phyloP scores from a whole-genome alignment of 495 filamentous ascomycete species.

The Darksidea phi region DNA sequence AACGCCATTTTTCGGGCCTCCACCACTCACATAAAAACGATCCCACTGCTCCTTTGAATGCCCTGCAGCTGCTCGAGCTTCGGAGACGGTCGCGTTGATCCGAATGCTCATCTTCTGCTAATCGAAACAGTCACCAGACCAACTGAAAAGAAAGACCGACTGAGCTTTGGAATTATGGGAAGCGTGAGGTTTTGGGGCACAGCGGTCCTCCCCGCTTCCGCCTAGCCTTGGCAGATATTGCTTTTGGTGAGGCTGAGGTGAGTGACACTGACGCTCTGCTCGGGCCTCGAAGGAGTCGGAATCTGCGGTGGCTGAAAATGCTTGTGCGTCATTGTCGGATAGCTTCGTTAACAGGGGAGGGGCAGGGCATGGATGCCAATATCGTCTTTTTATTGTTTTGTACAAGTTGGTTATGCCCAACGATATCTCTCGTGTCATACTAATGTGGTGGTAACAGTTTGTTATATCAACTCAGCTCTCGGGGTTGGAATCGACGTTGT shows the following conservation, averaged over 20 bases:
- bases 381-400: conserved; percentile 10
- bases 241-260: conserved; percentile 34
- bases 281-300: conserved; percentile 32
- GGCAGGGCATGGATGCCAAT: conserved; percentile 18
- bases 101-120: conserved; percentile 24
- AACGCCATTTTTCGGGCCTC: background rate
- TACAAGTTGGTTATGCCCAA: conserved; percentile 13
- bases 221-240: conserved; percentile 32
- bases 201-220: conserved; percentile 30
- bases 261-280: conserved; percentile 29
- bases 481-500: conserved; percentile 23
- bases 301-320: conserved; percentile 28
- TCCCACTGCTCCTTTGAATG: conserved; percentile 32
- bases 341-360: conserved; percentile 20
- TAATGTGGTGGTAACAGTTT: conserved; percentile 10
- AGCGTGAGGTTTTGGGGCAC: conserved; percentile 33
- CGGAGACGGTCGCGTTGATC: conserved; percentile 24
- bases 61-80: conserved; percentile 19
- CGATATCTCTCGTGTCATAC: conserved; percentile 25
- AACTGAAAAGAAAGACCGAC: conserved; percentile 6
- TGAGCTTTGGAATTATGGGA: conserved; percentile 23
- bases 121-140: background rate
- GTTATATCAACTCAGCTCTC: conserved; percentile 18
- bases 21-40: conserved; percentile 31
- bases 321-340: conserved; percentile 26